Percentiles rank a stretch among this genome's conserved stretches.
These are phyloP conservation scores for Vitis amurensis DNA, from an alignment of 164 flowering plant genomes.

Conservation along the genomic window DNA sequence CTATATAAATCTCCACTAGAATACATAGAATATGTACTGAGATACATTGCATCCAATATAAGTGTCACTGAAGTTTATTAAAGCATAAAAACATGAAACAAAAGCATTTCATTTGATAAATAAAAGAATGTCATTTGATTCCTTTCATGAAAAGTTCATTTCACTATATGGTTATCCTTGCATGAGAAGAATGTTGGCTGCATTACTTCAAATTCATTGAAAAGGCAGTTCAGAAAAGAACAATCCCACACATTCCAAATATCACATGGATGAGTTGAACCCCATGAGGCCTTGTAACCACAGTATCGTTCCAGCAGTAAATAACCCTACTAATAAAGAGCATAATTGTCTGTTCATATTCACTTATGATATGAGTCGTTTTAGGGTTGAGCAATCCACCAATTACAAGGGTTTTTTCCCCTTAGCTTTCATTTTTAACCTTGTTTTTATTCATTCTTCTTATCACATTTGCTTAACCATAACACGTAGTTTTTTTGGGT, in stretches of 20 bases:
- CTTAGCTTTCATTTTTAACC: too few species aligned
- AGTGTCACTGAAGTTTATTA: background rate
- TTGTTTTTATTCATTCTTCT: background rate
- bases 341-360: background rate
- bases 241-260: too few species aligned
- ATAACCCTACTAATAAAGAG: background rate
- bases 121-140: background rate
- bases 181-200: background rate
- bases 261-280: too few species aligned
- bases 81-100: background rate
- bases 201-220: too few species aligned
- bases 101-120: background rate
- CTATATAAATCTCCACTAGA: background rate
- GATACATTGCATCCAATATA: background rate
- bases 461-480: background rate
- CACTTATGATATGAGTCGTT: too few species aligned
- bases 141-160: background rate
- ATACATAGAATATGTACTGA: background rate
- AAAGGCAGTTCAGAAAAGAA: too few species aligned
- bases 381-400: background rate
- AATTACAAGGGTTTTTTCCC: background rate
- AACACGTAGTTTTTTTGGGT: background rate
- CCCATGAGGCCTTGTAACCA: too few species aligned
- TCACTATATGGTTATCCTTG: background rate
- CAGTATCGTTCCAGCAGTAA: background rate